Conservation (phyloP, 139 green algal genomes). For the Gonium pectorale region DNA sequence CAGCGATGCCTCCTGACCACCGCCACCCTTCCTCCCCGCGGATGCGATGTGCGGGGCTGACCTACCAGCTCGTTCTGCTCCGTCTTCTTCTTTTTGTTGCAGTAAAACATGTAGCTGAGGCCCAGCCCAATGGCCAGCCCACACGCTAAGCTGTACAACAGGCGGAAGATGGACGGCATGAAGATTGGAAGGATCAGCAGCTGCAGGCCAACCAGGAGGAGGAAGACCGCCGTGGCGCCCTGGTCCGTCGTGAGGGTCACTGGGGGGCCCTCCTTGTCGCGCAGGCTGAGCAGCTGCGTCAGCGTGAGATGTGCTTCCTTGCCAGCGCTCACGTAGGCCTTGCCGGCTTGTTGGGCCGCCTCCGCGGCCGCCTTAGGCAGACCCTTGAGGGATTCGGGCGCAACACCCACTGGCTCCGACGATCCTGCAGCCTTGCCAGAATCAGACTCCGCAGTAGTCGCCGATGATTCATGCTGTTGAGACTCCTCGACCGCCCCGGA, state of each 20-base stretch:
- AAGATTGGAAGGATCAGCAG: constrained; percentile 43
- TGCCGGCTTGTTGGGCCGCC: background rate
- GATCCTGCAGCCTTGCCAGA: no score
- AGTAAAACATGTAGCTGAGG: constrained; percentile 58
- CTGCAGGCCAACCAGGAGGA: constrained; percentile 11
- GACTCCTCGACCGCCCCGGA: no score
- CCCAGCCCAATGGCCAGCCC: constrained; percentile 48
- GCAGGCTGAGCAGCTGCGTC: background rate
- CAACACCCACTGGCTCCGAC: background rate
- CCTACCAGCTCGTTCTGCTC: constrained; percentile 62
- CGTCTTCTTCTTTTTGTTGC: constrained; percentile 59
- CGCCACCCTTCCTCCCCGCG: no score
- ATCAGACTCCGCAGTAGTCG: no score
- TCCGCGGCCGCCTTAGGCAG: constrained; percentile 16
- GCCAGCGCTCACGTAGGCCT: constrained; percentile 20
- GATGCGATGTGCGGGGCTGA: no score
- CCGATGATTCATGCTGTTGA: no score
- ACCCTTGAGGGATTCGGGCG: background rate
- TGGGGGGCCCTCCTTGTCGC: constrained; percentile 23
- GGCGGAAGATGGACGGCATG: constrained; percentile 20
- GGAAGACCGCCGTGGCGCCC: constrained; percentile 4
- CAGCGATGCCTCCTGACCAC: no score
- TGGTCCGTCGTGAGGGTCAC: constrained; percentile 49
- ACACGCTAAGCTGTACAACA: constrained; percentile 41
- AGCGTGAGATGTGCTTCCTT: constrained; percentile 10